Evolutionary conservation across 768 basidiomycete genomes (phyloP).

Genomic region (Omphalotus guepiniiformis): DNA sequence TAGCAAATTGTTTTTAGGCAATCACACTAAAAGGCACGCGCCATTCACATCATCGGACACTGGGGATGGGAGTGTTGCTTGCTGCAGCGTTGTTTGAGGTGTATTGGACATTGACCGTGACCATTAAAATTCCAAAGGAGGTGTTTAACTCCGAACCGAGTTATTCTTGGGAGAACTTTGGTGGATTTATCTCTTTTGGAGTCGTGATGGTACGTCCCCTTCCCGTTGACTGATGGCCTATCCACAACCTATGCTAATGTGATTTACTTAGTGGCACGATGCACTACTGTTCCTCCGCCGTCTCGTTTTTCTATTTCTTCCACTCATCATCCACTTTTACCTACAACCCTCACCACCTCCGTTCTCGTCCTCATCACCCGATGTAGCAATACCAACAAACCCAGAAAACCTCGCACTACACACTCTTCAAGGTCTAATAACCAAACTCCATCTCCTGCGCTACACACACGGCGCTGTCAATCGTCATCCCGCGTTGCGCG

Average conservation of each 20-base stretch:
- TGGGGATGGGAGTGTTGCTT: conserved; percentile 45
- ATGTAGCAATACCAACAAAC: conserved; percentile 14
- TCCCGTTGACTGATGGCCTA: no score
- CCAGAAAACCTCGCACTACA: conserved; percentile 27
- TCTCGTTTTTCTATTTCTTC: conserved; percentile 53
- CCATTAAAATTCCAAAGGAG: conserved; percentile 41
- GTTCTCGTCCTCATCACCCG: conserved; percentile 15
- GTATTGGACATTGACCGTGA: conserved; percentile 47
- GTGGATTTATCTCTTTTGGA: conserved; percentile 1
- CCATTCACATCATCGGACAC: conserved; percentile 39
- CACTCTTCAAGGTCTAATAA: conserved; percentile 34
- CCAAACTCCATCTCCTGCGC: conserved; percentile 50
- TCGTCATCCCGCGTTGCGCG: conserved; percentile 46
- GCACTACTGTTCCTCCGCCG: conserved; percentile 49
- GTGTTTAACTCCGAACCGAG: conserved; percentile 33
- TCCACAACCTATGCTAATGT: no score
- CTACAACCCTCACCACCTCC: conserved; percentile 34
- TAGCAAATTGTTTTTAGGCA: conserved; percentile 15
- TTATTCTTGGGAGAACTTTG: background rate
- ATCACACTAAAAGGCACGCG: conserved; percentile 38
- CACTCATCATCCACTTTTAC: conserved; percentile 41
- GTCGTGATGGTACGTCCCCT: conserved; percentile 31
- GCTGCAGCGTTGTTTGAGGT: conserved; percentile 45
- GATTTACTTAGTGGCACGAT: conserved; percentile 67
- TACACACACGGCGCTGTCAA: conserved; percentile 54